Conservation (phyloP, 805 yeast genomes). For the Jamesozyma lodderae region DNA sequence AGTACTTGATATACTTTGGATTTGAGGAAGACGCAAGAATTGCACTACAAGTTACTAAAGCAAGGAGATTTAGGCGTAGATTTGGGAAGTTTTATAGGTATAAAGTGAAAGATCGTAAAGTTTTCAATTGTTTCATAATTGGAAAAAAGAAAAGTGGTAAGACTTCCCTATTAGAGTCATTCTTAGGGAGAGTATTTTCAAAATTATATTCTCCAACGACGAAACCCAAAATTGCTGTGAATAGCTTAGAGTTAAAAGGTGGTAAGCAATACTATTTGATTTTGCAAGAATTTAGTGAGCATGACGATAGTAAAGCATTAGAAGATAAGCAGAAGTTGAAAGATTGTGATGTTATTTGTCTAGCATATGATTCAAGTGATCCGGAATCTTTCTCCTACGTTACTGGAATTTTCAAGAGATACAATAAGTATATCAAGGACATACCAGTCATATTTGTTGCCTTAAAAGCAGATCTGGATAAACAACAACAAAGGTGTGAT, state of each 20-base stretch:
- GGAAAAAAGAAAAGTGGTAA: constrained; percentile 88
- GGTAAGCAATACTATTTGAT: constrained; percentile 93
- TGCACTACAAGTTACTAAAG: constrained; percentile 74
- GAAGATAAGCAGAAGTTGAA: constrained; percentile 61
- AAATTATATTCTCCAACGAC: constrained; percentile 74
- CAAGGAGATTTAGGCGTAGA: constrained; percentile 59
- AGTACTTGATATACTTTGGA: constrained; percentile 84
- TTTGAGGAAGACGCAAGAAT: constrained; percentile 47
- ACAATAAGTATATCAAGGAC: constrained; percentile 43
- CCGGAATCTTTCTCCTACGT: constrained; percentile 88
- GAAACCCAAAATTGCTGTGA: constrained; percentile 73
- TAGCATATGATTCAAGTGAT: constrained; percentile 88
- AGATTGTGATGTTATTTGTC: constrained; percentile 85
- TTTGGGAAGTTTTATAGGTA: constrained; percentile 61
- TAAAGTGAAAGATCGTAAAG: constrained; percentile 71
- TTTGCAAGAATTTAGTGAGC: constrained; percentile 80
- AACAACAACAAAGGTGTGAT: constrained; percentile 85
- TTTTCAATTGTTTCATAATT: constrained; percentile 78
- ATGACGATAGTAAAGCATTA: constrained; percentile 64
- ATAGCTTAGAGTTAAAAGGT: constrained; percentile 86
- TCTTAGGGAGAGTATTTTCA: constrained; percentile 63
- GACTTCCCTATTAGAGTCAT: constrained; percentile 72
- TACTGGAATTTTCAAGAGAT: constrained; percentile 55
- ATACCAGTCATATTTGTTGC: constrained; percentile 87
- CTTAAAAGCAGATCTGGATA: constrained; percentile 87